Conservation (phyloP, 1,284 basidiomycete genomes). For the Puccinia triticina region DNA sequence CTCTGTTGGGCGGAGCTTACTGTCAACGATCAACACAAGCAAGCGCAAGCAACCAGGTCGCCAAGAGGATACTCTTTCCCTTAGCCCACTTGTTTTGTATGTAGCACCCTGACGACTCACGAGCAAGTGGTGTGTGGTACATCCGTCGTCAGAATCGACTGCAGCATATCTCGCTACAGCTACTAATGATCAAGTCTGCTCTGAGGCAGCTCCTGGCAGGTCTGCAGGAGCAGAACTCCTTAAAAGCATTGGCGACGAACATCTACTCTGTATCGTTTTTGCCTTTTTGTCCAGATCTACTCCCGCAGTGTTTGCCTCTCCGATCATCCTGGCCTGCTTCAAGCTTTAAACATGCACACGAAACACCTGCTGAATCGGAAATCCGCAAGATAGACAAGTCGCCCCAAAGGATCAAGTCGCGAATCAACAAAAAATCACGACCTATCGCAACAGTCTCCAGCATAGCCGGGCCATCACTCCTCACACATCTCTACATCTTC, state of each 20-base stretch:
- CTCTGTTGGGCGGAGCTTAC: constrained; percentile 19
- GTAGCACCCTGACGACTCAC: constrained; percentile 10
- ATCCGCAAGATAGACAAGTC: too few relatives aligned
- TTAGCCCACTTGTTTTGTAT: constrained; percentile 4
- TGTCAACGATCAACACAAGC: constrained; percentile 27
- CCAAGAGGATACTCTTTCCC: constrained; percentile 16
- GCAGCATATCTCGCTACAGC: neutral
- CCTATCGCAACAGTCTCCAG: neutral
- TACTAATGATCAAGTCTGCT: neutral
- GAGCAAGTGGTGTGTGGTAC: constrained; percentile 14
- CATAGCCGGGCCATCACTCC: neutral
- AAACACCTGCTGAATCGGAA: neutral
- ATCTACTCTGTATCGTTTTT: neutral
- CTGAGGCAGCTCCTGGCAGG: neutral
- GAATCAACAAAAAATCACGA: neutral
- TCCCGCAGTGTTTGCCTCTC: neutral
- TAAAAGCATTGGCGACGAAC: neutral
- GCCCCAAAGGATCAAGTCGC: too few relatives aligned
- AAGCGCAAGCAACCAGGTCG: constrained; percentile 19
- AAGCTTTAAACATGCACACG: neutral
- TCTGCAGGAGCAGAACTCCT: neutral
- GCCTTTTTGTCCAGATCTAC: constrained; percentile 1
- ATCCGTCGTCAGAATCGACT: constrained; percentile 19
- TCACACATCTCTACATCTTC: neutral
- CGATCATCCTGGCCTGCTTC: neutral